A percentile compares a stretch with the other conserved stretches of the same genome.
These are phyloP conservation scores for Hypoxylon sp. DNA, from an alignment of 2,329 filamentous ascomycete species.

Conservation along the genomic window DNA sequence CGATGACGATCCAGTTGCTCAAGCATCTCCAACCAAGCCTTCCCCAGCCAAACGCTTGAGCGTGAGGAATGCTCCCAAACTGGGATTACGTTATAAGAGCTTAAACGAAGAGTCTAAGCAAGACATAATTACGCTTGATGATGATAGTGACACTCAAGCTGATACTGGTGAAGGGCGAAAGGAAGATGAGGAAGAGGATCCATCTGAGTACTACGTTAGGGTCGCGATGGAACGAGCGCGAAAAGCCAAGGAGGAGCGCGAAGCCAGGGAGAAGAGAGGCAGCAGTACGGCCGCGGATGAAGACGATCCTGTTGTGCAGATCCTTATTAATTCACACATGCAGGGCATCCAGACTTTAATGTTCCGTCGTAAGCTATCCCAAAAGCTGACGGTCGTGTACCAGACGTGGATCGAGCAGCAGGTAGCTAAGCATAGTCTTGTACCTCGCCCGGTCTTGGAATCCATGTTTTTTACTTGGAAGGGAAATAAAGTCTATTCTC, in stretches of 20 bases:
- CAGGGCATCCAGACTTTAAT: conserved; percentile 72
- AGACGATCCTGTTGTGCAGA: conserved; percentile 68
- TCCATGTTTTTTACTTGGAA: conserved; percentile 85
- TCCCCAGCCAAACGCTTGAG: not conserved
- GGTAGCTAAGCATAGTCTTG: conserved; percentile 60
- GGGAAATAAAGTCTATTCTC: conserved; percentile 78
- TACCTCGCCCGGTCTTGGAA: conserved; percentile 61
- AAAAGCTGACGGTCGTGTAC: conserved; percentile 76
- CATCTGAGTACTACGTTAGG: conserved; percentile 63
- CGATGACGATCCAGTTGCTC: conserved; percentile 21
- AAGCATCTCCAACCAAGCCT: conserved; percentile 4
- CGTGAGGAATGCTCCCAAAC: not conserved
- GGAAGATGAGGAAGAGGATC: conserved; percentile 56
- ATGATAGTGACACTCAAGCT: conserved; percentile 46
- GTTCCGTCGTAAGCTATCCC: conserved; percentile 76
- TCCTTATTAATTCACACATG: conserved; percentile 79
- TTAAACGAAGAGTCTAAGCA: conserved; percentile 4
- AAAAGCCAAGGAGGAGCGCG: conserved; percentile 46
- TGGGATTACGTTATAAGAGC: conserved; percentile 33
- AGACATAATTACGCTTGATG: conserved; percentile 35
- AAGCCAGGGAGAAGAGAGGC: conserved; percentile 44
- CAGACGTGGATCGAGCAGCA: conserved; percentile 79
- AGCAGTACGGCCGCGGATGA: conserved; percentile 27
- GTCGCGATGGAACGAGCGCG: conserved; percentile 58
- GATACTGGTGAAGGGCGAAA: conserved; percentile 44